These are phyloP conservation scores for Globisporangium recalcitrans DNA, from an alignment of 352 stramenopile genomes.

Conservation along the genomic window DNA sequence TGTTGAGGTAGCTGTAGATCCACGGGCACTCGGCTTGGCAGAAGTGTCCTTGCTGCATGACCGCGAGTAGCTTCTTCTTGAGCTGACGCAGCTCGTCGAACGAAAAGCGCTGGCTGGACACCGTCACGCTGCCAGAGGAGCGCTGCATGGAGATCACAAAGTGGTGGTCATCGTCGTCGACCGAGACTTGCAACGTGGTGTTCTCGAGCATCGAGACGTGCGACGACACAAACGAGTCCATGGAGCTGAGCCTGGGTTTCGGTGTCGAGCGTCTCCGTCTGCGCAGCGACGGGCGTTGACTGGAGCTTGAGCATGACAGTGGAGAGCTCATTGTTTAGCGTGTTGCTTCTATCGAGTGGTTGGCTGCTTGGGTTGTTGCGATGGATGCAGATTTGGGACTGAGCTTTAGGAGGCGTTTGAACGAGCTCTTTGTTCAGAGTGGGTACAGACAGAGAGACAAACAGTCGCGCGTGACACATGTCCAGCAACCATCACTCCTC, in stretches of 20 bases:
- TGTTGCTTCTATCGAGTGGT: not conserved
- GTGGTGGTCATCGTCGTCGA: not conserved
- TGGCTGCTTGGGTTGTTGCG: not conserved
- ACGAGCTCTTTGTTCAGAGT: not conserved
- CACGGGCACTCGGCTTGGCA: not conserved
- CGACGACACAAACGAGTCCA: not conserved
- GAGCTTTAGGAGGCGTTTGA: not conserved
- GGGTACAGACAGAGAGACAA: too few species aligned
- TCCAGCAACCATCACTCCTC: not conserved
- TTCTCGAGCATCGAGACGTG: not conserved
- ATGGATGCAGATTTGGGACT: not conserved
- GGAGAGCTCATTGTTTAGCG: not conserved
- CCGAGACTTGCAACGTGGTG: not conserved
- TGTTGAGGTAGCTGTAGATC: not conserved
- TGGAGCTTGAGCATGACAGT: not conserved
- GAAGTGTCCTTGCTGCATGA: not conserved
- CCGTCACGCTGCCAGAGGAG: not conserved
- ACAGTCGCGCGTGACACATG: not conserved
- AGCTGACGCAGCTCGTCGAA: not conserved
- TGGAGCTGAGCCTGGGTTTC: not conserved
- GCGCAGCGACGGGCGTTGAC: not conserved
- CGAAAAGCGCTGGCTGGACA: not conserved
- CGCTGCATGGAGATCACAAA: not conserved
- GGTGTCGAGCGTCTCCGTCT: not conserved
- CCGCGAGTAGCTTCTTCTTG: not conserved